Percentiles rank a stretch among this genome's conserved stretches.
Conservation (phyloP, 306 rosid species). For the Dryas octopetala region DNA sequence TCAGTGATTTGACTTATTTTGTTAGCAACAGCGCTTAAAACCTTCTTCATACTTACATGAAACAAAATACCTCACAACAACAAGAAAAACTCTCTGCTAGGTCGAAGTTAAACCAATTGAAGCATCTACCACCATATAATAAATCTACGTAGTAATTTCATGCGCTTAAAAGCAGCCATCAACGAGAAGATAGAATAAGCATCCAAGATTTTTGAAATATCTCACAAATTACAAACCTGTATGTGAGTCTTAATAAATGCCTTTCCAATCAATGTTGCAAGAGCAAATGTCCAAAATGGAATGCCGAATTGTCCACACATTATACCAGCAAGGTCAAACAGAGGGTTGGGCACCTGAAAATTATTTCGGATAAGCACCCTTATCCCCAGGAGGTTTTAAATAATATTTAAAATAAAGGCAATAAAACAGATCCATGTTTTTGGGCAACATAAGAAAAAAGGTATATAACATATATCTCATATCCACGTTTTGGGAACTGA, state of each 20-base stretch:
- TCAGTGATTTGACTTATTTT: background rate
- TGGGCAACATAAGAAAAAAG: too few species aligned
- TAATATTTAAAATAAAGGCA: background rate
- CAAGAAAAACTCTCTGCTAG: background rate
- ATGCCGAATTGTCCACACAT: constrained; percentile 63
- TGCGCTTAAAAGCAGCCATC: background rate
- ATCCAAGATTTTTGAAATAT: background rate
- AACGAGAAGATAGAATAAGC: background rate
- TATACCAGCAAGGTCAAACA: constrained; percentile 79
- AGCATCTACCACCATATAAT: background rate
- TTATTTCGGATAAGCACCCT: background rate
- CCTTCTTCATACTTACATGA: background rate
- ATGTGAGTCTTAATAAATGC: constrained; percentile 71
- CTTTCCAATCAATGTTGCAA: constrained; percentile 70
- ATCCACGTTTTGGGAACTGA: background rate
- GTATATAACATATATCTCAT: background rate
- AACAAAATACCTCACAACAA: background rate
- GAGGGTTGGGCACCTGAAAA: constrained; percentile 51
- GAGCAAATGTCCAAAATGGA: constrained; percentile 64
- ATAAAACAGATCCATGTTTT: background rate
- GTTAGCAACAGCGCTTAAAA: background rate
- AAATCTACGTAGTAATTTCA: background rate
- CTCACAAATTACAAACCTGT: constrained; percentile 42
- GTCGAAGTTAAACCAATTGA: background rate
- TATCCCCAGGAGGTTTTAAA: too few species aligned